Conservation (phyloP, 768 basidiomycete genomes). For the Russula emetica region DNA sequence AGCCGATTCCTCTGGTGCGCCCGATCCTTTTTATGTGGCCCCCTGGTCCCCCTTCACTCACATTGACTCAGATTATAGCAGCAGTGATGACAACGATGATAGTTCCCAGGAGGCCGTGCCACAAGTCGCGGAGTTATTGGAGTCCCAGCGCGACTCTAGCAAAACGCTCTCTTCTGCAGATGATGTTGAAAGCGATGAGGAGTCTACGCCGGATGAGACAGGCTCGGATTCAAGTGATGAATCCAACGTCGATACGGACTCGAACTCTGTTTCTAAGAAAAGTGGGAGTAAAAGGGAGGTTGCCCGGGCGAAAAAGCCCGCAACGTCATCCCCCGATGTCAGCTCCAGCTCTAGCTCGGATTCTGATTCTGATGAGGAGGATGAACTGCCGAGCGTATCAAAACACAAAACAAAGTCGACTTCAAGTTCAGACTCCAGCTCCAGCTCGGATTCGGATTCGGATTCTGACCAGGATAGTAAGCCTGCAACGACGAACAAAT, state of each 20-base stretch:
- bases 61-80: conserved; percentile 4
- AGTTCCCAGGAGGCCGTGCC: not conserved
- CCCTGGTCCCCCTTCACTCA: not conserved
- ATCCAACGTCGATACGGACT: conserved; percentile 5
- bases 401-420: conserved; percentile 21
- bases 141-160: conserved; percentile 20
- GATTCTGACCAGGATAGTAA: conserved; percentile 22
- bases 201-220: conserved; percentile 27
- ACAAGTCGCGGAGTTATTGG: not conserved
- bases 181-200: conserved; percentile 16
- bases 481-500: conserved; percentile 23
- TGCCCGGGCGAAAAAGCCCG: conserved; percentile 7
- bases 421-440: conserved; percentile 31
- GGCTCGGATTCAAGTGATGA: conserved; percentile 24
- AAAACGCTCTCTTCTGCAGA: conserved; percentile 25
- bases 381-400: conserved; percentile 6
- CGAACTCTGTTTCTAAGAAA: not conserved
- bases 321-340: conserved; percentile 13
- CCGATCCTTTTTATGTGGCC: not conserved
- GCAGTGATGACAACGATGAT: not conserved
- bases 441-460: conserved; percentile 14
- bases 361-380: conserved; percentile 2
- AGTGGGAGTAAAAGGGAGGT: not conserved
- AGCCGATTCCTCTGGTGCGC: conserved; percentile 20
- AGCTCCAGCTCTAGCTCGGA: conserved; percentile 23